Conservation (phyloP, 2,329 filamentous ascomycete species). For the Xylaria digitata region DNA sequence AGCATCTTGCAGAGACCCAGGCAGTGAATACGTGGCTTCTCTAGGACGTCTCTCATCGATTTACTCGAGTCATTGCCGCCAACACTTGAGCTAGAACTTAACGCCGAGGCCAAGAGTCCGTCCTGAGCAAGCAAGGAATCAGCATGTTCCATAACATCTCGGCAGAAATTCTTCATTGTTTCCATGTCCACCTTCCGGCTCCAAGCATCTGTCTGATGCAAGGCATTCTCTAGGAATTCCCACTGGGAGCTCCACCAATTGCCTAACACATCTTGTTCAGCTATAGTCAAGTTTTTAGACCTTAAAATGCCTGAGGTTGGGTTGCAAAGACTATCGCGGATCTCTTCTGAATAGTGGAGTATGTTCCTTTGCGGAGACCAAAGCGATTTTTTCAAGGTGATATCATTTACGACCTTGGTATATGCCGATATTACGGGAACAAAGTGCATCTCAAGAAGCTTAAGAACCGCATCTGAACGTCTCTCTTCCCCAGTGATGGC, state of each 20-base stretch:
- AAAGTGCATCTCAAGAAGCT: slow-evolving; percentile 60
- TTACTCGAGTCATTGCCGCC: slow-evolving; percentile 52
- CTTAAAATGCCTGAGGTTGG: slow-evolving; percentile 66
- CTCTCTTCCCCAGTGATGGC: slow-evolving; percentile 76
- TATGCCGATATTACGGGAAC: slow-evolving; percentile 58
- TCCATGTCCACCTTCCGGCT: slow-evolving; percentile 78
- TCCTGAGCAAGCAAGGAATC: slow-evolving; percentile 87
- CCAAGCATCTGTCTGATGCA: slow-evolving; percentile 86
- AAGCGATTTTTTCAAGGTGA: slow-evolving; percentile 57
- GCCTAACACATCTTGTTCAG: slow-evolving; percentile 74
- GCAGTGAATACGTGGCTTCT: slow-evolving; percentile 70
- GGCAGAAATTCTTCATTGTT: slow-evolving; percentile 90
- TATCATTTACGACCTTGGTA: slow-evolving; percentile 55
- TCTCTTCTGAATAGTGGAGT: slow-evolving; percentile 67
- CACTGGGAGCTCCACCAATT: slow-evolving; percentile 88
- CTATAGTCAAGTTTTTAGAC: slow-evolving; percentile 65
- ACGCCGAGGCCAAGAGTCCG: slow-evolving; percentile 79
- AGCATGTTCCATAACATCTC: slow-evolving; percentile 94
- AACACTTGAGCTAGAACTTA: slow-evolving; percentile 53
- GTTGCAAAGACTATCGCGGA: slow-evolving; percentile 68
- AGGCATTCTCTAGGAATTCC: slow-evolving; percentile 83
- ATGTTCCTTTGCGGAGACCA: slow-evolving; percentile 70
- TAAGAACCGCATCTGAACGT: slow-evolving; percentile 62
- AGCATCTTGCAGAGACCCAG: slow-evolving; percentile 88
- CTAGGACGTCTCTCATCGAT: slow-evolving; percentile 64